phyloP scores from a whole-genome alignment of 768 basidiomycete genomes.

The Tulasnella sp. region DNA sequence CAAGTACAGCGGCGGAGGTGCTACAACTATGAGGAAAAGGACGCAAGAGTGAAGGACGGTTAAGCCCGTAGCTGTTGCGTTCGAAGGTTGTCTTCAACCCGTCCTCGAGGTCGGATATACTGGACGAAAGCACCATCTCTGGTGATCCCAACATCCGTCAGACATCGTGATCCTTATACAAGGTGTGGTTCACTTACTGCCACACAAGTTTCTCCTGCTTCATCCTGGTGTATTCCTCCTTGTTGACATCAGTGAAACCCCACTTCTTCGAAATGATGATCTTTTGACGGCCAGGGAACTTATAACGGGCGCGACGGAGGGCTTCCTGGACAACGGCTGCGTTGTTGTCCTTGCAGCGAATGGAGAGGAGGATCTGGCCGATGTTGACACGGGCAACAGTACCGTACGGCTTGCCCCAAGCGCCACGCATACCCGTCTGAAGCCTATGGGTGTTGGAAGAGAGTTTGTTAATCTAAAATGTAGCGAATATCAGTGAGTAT shows the following conservation, averaged over 20 bases:
- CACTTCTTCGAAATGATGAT: slow-evolving; percentile 96
- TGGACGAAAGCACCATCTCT: slow-evolving; percentile 94
- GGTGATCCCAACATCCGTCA: too few species aligned
- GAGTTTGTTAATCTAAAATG: too few species aligned
- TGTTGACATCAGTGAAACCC: slow-evolving; percentile 93
- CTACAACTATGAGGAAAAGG: too few species aligned
- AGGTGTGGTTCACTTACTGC: slow-evolving; percentile 43
- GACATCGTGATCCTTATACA: not conserved
- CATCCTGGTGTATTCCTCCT: slow-evolving; percentile 75
- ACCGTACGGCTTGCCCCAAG: slow-evolving; percentile 98
- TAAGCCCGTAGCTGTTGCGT: slow-evolving; percentile 71
- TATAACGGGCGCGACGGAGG: slow-evolving; percentile 94
- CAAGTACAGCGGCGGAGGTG: too few species aligned
- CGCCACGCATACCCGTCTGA: slow-evolving; percentile 97
- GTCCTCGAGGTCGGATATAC: slow-evolving; percentile 82
- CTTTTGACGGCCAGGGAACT: slow-evolving; percentile 98
- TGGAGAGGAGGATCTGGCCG: slow-evolving; percentile 84
- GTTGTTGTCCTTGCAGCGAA: slow-evolving; percentile 85
- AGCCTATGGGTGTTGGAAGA: slow-evolving; percentile 53
- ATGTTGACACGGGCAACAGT: slow-evolving; percentile 94
- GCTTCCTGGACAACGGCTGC: slow-evolving; percentile 88
- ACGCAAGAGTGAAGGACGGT: not conserved
- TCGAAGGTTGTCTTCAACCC: slow-evolving; percentile 72
- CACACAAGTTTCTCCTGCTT: slow-evolving; percentile 85
- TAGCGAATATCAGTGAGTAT: too few species aligned